phyloP scores from a whole-genome alignment of 169 alveolate genomes.

The Cryptosporidium sp. region DNA sequence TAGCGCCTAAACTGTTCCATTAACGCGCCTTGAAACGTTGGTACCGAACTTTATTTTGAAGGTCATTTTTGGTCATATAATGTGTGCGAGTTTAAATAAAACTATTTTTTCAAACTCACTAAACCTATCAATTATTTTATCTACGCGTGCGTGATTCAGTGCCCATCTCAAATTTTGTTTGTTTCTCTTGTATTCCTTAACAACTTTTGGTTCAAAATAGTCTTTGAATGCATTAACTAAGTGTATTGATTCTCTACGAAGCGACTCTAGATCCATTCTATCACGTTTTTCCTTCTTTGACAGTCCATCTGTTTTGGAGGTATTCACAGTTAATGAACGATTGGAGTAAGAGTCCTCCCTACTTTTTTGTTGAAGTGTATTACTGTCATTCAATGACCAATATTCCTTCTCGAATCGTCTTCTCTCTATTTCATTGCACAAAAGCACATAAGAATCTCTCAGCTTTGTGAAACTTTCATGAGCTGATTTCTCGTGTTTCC shows the following conservation, averaged over 20 bases:
- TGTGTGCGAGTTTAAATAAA: background rate
- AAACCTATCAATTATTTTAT: conserved; percentile 8
- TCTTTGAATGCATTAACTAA: background rate
- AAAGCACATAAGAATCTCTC: conserved; percentile 20
- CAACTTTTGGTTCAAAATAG: background rate
- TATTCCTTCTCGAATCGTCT: conserved; percentile 21
- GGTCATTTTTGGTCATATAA: background rate
- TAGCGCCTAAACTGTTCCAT: conserved; percentile 15
- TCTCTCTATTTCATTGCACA: conserved; percentile 48
- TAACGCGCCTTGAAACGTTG: background rate
- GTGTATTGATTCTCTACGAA: conserved; percentile 14
- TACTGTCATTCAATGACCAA: background rate
- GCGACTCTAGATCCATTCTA: background rate
- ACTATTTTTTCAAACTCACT: conserved; percentile 11
- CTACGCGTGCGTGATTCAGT: background rate
- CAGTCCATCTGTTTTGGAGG: background rate
- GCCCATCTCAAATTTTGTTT: background rate
- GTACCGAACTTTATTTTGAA: too few species aligned
- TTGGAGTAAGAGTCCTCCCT: background rate
- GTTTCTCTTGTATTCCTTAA: background rate
- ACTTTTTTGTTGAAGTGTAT: background rate
- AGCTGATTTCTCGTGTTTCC: background rate
- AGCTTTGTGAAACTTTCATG: conserved; percentile 56
- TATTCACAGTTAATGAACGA: background rate
- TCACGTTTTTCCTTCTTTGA: background rate